Conservation (phyloP, 192 early-diverging fungal species). For the Allomyces macrogynus region DNA sequence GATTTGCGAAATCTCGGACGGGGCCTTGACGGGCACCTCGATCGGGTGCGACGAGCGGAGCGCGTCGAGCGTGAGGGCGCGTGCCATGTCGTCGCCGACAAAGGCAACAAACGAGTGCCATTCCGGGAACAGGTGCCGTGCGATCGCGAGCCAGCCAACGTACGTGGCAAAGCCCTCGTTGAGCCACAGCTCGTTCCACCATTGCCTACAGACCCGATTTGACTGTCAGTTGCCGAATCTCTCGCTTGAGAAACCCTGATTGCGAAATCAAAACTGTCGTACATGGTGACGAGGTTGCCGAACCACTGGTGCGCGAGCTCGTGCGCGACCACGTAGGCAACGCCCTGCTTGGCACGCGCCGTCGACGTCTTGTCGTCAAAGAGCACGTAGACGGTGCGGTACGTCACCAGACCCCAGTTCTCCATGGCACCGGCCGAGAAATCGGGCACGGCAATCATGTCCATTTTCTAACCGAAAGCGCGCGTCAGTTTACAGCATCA, state of each 20-base stretch:
- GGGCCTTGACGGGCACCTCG: constrained; percentile 45
- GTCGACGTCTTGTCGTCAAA: constrained; percentile 30
- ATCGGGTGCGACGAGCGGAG: constrained; percentile 66
- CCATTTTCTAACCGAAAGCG: constrained; percentile 20
- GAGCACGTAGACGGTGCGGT: constrained; percentile 43
- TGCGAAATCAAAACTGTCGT: background rate
- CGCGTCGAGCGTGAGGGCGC: constrained; percentile 49
- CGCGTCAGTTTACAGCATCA: too few relatives aligned
- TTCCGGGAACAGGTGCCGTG: constrained; percentile 47
- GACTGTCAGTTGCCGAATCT: background rate
- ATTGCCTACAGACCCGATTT: background rate
- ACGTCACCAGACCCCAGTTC: constrained; percentile 73
- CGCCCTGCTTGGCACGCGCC: constrained; percentile 34
- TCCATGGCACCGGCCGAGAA: constrained; percentile 68
- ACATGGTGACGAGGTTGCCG: constrained; percentile 69
- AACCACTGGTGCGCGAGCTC: constrained; percentile 76
- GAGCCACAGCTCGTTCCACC: constrained; percentile 55
- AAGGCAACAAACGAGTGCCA: constrained; percentile 62
- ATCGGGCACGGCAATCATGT: constrained; percentile 57
- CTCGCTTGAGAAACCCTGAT: background rate
- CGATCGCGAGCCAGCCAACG: constrained; percentile 44
- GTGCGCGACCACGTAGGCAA: constrained; percentile 53
- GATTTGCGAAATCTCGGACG: constrained; percentile 57
- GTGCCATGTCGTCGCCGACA: constrained; percentile 32
- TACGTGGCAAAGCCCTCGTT: constrained; percentile 80